Percentiles rank a stretch among this genome's conserved stretches.
These are phyloP conservation scores for Zhuliangozyma parablackwelliae DNA, from an alignment of 1,139 yeast genomes.

Conservation along the genomic window DNA sequence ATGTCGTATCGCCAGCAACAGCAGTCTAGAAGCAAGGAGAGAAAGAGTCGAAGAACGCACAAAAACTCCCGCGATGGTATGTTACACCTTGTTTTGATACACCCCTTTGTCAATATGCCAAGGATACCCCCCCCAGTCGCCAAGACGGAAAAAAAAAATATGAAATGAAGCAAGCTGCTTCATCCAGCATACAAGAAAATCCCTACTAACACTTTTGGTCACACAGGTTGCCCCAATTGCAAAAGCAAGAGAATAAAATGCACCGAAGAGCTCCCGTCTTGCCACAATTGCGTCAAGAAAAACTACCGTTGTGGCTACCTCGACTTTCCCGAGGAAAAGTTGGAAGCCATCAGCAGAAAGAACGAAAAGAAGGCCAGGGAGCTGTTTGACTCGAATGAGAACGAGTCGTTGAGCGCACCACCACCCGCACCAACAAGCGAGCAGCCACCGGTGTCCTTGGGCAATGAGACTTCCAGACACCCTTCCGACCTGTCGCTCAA, in stretches of 20 bases:
- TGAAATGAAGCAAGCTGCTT: not conserved
- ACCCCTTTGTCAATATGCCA: constrained; percentile 1
- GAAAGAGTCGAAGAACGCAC: constrained; percentile 42
- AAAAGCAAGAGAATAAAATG: constrained; percentile 43
- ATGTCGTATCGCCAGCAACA: no score
- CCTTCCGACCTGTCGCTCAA: not conserved
- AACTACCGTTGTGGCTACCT: constrained; percentile 40
- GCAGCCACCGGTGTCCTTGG: not conserved
- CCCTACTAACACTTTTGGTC: not conserved
- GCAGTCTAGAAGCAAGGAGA: constrained; percentile 18
- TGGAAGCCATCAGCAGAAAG: constrained; percentile 31
- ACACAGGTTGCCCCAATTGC: constrained; percentile 39
- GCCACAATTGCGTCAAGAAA: constrained; percentile 37
- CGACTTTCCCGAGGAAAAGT: constrained; percentile 36
- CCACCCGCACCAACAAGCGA: not conserved
- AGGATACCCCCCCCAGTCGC: not conserved
- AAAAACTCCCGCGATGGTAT: constrained; percentile 43
- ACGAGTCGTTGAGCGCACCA: not conserved
- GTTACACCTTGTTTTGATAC: constrained; percentile 5
- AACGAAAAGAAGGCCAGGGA: constrained; percentile 21
- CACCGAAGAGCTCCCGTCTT: constrained; percentile 41
- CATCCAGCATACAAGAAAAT: not conserved
- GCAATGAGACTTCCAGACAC: not conserved
- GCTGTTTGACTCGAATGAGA: not conserved
- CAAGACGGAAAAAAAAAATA: no score